phyloP scores from a whole-genome alignment of 257 asterid genomes.

The Cynanchum wilfordii region DNA sequence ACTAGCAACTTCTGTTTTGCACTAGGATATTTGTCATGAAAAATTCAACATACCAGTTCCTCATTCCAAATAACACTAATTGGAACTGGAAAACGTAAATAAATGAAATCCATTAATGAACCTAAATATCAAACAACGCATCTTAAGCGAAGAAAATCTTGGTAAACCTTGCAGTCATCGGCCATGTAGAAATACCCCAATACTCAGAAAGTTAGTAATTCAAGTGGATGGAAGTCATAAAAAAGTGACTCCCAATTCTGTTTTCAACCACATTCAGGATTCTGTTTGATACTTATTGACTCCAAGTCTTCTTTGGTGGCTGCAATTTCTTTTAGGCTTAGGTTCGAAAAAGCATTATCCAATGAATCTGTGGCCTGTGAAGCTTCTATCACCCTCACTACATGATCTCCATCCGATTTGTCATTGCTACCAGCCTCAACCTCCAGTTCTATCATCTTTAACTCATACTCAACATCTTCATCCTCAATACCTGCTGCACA shows the following conservation, averaged over 20 bases:
- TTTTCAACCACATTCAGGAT: constrained; percentile 24
- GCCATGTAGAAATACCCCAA: not conserved
- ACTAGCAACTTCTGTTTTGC: not conserved
- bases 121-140: not conserved
- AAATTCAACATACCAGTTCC: not conserved
- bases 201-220: not conserved
- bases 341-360: constrained; percentile 47
- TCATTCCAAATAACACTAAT: not conserved
- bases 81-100: not conserved
- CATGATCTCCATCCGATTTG: constrained; percentile 6
- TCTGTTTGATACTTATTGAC: constrained; percentile 15
- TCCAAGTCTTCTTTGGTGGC: constrained; percentile 18
- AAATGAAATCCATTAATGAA: not conserved
- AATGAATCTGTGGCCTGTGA: constrained; percentile 38
- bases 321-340: constrained; percentile 34
- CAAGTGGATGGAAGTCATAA: not conserved
- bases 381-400: constrained; percentile 19
- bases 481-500: constrained; percentile 40
- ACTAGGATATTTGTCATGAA: not conserved
- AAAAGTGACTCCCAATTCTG: not conserved
- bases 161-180: not conserved
- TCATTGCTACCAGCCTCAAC: constrained; percentile 23
- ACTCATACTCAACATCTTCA: constrained; percentile 71
- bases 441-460: constrained; percentile 49
- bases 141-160: not conserved